A percentile compares a stretch with the other conserved stretches of the same genome.
phyloP scores from a whole-genome alignment of 2,329 filamentous ascomycete genomes.

The Nothophaeocryptopus gaeumannii region DNA sequence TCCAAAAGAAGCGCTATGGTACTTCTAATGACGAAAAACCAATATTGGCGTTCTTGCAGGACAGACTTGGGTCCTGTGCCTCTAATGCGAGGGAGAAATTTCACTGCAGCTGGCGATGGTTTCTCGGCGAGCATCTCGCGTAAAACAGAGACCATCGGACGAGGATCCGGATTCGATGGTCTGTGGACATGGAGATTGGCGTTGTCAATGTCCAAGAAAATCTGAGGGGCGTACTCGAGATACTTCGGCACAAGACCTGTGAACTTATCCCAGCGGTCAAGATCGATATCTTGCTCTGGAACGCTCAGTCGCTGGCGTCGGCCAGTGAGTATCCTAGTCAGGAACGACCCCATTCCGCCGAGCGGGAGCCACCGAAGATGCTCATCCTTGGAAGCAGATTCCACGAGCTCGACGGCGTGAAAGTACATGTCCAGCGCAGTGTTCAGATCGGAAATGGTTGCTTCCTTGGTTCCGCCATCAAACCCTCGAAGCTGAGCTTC shows the following conservation, averaged over 20 bases:
- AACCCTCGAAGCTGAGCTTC: constrained; percentile 3
- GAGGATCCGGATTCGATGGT: constrained; percentile 2
- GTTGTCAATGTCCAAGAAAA: neutral
- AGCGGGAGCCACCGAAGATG: constrained; percentile 14
- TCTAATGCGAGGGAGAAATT: too few species aligned
- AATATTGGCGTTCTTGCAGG: too few species aligned
- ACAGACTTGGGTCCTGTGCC: too few species aligned
- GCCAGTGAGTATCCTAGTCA: constrained; percentile 1
- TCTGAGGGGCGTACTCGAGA: neutral
- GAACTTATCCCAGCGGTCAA: constrained; percentile 13
- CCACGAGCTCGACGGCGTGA: constrained; percentile 14
- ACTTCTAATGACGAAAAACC: too few species aligned
- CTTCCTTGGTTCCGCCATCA: neutral
- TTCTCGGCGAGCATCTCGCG: neutral
- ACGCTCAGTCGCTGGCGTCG: neutral
- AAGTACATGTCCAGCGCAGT: constrained; percentile 15
- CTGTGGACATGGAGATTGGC: neutral
- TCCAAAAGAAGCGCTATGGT: neutral
- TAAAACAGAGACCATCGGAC: neutral
- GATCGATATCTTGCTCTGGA: constrained; percentile 6
- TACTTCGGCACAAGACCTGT: neutral
- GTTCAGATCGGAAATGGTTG: neutral
- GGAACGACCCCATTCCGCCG: neutral
- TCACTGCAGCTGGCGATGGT: too few species aligned
- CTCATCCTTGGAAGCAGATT: neutral